Base-by-base conservation (phyloP, 2,329 filamentous ascomycete genomes). In the Grosmannia serpens region DNA sequence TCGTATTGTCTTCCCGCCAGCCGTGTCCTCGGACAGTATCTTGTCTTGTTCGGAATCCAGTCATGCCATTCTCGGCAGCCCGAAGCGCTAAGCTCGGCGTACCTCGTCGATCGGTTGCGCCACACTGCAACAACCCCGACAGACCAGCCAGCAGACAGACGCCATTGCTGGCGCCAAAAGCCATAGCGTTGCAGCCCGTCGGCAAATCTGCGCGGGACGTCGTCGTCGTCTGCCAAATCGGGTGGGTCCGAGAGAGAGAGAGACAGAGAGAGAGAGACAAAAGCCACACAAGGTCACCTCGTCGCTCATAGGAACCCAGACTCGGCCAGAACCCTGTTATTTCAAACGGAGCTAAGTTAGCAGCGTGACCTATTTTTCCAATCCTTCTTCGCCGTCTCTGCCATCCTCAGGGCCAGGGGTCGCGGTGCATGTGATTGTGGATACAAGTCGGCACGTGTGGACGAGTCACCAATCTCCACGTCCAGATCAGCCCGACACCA, bases 271-370 rank as follows among this genome's bases (percentile, higher is more conserved):
- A 33, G 31, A 33, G 20, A 13, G 38, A 11, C 38, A 20, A 41
- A 15, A 4, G 41, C 17, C 41, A 9, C n/a, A n/a, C 46, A 24
- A 10, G 9, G 22, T 49, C 22, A 49, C 46, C 22, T 49, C 46
- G 15, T 20, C 13, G 58, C 60, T 69, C 64, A 70, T 35, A 70
- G 64, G 65, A 70, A 70, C 46, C 68, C 68, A 47, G 68, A 70
- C 56, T 70, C 68, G 61, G 68, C 68, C 62, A 70, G 58, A 53
- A 70, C 68, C 60, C 68, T 70, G 60, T 59, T 53, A 22, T 29
- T 29, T 11, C 24, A 50, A n/a, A 27, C 24, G 9, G 10, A 50
- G 47, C 26, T 27, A 50, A 26, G 13, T 29, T 29, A 50, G 26
- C 24, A 29, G 5, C 24, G 24, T 50, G 15, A 27, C 13, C 24